Evolutionary conservation across 208 protist genomes (phyloP), one percentile per base, ranked within the genome.

Genomic region (Blastocrithidia nonstop): DNA sequence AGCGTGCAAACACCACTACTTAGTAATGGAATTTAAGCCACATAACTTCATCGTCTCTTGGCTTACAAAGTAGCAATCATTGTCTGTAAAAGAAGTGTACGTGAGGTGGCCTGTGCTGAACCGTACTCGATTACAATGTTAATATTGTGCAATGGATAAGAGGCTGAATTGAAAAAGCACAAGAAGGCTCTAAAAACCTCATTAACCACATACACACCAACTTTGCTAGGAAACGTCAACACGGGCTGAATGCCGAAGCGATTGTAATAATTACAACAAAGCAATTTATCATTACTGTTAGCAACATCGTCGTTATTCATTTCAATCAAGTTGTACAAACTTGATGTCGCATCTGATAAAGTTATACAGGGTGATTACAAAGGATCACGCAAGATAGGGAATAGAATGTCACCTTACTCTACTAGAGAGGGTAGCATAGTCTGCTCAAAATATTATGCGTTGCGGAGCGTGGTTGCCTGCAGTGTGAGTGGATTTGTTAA

Each of bases 391-490:
- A 76, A 59, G 21, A 82, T 57, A 15, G 66, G 47, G 28, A 75
- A 79, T 6, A 88, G 57, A 36, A 88, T 79, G 38, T 88, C 79
- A 15, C 71, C 73, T 33, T 77, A 67, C 45, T 88, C 79, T 3
- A 63, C 46, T 16, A 82, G 33, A 16, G 71, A 65, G 7, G 11
- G 44, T 17, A 47, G 11, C 6, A 3, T 5, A 0, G 60, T 27
- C 22, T 48, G 41, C 13, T 61, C 46, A 26, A 49, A 66, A 17
- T 76, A 69, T 25, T 57, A 46, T 7, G 71, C 68, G 35, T 60
- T 62, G 4, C 65, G 62, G 0, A 86, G 45, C 26, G 80, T 66
- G 3, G 65, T 66, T 6, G 71, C 71, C 43, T 68, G 61, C 43
- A 86, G 35, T 3, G 53, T 48, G 23, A 86, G 68, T 15, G 76